A percentile compares a stretch with the other conserved stretches of the same genome.
Evolutionary conservation across 1,139 yeast genomes (phyloP).

Genomic region (Pichia cactophila): DNA sequence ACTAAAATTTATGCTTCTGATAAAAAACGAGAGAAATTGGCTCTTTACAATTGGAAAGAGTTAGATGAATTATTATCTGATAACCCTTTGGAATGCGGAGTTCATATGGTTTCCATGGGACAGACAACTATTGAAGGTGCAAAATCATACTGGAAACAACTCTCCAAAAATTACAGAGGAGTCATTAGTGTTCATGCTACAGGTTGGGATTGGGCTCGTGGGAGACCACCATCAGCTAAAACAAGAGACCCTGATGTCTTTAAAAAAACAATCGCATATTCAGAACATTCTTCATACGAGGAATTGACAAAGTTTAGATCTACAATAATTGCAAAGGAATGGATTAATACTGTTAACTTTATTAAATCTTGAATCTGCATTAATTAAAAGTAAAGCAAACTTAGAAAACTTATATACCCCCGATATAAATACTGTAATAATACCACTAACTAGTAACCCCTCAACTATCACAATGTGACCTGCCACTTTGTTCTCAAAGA

Average conservation of each 20-base stretch:
- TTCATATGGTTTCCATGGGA: constrained; percentile 57
- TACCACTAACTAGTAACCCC: too few species aligned
- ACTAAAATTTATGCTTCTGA: constrained; percentile 46
- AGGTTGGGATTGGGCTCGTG: not conserved
- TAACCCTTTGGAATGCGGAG: constrained; percentile 43
- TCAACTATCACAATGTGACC: not conserved
- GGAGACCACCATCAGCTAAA: not conserved
- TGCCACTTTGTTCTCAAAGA: not conserved
- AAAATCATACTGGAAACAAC: constrained; percentile 44
- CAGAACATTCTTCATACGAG: constrained; percentile 86
- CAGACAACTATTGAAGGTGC: constrained; percentile 35
- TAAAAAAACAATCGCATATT: constrained; percentile 35
- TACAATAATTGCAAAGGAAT: constrained; percentile 40
- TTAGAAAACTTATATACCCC: not conserved
- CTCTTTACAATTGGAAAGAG: constrained; percentile 33
- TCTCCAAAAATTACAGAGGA: constrained; percentile 22
- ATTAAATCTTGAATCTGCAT: not conserved
- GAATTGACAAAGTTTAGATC: constrained; percentile 58
- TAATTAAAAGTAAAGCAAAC: not conserved
- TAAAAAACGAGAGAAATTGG: constrained; percentile 42
- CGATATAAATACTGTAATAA: not conserved
- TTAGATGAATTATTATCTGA: constrained; percentile 26
- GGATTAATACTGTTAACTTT: constrained; percentile 67
- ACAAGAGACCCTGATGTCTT: not conserved
- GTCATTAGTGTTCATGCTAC: constrained; percentile 29